Conservation (phyloP, 2,329 filamentous ascomycete genomes). For the Massarina eburnea region DNA sequence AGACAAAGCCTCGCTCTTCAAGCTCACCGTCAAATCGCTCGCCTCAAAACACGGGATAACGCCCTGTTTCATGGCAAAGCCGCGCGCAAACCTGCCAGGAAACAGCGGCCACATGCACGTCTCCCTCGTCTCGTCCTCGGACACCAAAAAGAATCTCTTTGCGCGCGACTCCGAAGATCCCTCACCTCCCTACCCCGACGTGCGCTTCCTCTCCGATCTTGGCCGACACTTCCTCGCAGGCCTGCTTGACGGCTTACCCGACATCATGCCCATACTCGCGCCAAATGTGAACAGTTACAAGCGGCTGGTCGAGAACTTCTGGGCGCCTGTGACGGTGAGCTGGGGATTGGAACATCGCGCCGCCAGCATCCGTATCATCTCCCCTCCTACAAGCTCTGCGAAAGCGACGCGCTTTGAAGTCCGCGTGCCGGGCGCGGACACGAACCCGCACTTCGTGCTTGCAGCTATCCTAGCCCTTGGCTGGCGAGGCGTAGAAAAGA, state of each 20-base stretch:
- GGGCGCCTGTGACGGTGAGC: slow-evolving; percentile 95
- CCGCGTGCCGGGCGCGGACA: slow-evolving; percentile 89
- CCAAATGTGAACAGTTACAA: slow-evolving; percentile 99
- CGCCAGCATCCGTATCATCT: slow-evolving; percentile 85
- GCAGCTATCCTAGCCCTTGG: slow-evolving; percentile 84
- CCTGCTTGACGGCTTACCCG: slow-evolving; percentile 81
- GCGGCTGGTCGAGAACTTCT: slow-evolving; percentile 96
- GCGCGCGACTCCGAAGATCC: slow-evolving; percentile 71
- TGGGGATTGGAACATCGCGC: slow-evolving; percentile 97
- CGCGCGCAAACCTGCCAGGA: slow-evolving; percentile 83
- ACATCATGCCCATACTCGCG: slow-evolving; percentile 93
- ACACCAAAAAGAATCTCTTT: slow-evolving; percentile 82
- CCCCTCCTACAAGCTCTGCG: slow-evolving; percentile 80
- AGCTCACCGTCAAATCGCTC: slow-evolving; percentile 89
- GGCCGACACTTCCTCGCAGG: slow-evolving; percentile 93
- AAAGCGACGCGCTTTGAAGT: slow-evolving; percentile 91
- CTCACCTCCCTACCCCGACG: slow-evolving; percentile 59
- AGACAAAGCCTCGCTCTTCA: slow-evolving; percentile 89
- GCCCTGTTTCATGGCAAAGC: slow-evolving; percentile 98
- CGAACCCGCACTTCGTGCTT: slow-evolving; percentile 85
- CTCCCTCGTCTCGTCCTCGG: slow-evolving; percentile 74
- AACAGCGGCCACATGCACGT: slow-evolving; percentile 97
- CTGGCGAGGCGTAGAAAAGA: slow-evolving; percentile 90
- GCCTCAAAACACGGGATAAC: slow-evolving; percentile 87
- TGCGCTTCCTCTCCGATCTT: slow-evolving; percentile 79